A percentile compares a stretch with the other conserved stretches of the same genome.
Conservation (phyloP, 2,329 filamentous ascomycete genomes). For the Sporothrix euskadiensis region DNA sequence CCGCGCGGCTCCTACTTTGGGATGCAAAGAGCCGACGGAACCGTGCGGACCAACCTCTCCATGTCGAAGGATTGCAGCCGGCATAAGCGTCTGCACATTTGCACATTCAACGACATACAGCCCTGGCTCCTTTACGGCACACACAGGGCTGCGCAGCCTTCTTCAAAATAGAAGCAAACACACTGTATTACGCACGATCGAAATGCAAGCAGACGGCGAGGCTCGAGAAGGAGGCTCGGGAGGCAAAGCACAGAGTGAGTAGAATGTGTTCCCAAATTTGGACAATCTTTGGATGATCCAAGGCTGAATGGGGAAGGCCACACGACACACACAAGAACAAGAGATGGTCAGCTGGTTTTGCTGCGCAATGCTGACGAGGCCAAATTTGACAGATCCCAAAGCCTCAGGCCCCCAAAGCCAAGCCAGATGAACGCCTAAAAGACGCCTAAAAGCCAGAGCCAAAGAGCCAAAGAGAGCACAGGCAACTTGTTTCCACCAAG, state of each 20-base stretch:
- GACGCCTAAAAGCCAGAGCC: too few species aligned
- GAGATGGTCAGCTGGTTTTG: background rate
- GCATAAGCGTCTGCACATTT: background rate
- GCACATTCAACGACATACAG: background rate
- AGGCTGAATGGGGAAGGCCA: conserved; percentile 6
- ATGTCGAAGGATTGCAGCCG: background rate
- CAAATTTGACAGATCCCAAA: background rate
- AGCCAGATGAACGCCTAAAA: background rate
- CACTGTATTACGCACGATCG: background rate
- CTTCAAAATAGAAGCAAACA: background rate
- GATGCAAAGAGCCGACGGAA: conserved; percentile 4
- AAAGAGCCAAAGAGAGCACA: background rate
- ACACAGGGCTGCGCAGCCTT: conserved; percentile 8
- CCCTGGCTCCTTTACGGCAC: background rate
- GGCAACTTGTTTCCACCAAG: background rate
- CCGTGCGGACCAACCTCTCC: background rate
- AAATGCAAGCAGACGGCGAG: conserved; percentile 5
- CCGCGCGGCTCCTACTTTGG: background rate
- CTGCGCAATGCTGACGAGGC: background rate
- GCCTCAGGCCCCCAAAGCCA: background rate
- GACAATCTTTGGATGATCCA: too few species aligned
- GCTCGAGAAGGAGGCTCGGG: too few species aligned
- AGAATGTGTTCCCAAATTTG: background rate
- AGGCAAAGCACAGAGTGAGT: background rate
- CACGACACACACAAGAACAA: background rate